Conservation (phyloP, 108 stramenopile species). For the Nannochloropsis granulata region DNA sequence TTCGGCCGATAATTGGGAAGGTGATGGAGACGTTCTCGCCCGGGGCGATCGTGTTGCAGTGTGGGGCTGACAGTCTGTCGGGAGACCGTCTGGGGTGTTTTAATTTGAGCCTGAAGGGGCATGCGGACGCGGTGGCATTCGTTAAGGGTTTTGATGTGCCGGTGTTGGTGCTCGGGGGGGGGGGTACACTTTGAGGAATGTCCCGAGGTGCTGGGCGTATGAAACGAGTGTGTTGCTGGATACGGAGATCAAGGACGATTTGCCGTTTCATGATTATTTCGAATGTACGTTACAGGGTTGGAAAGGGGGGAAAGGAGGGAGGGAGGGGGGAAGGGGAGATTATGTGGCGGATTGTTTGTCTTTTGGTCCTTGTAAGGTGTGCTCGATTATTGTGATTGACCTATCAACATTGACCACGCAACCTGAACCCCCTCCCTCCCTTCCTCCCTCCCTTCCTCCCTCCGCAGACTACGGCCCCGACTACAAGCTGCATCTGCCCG, state of each 20-base stretch:
- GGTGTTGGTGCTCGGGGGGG: conserved; percentile 88
- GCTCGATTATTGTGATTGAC: not conserved
- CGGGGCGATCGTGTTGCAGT: conserved; percentile 91
- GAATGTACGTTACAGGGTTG: conserved; percentile 43
- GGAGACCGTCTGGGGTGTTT: conserved; percentile 96
- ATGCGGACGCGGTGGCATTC: conserved; percentile 40
- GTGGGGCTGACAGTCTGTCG: conserved; percentile 90
- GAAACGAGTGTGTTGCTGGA: conserved; percentile 79
- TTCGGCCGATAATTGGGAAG: conserved; percentile 85
- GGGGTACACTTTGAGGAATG: conserved; percentile 97
- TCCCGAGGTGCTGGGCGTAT: conserved; percentile 96
- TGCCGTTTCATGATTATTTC: conserved; percentile 97
- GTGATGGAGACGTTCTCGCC: conserved; percentile 50
- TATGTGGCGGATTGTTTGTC: not conserved
- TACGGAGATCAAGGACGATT: conserved; percentile 53
- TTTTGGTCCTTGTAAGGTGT: too few relatives aligned
- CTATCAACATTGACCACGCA: not conserved
- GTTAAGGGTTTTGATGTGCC: conserved; percentile 76
- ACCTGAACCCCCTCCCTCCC: not conserved
- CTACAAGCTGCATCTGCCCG: conserved; percentile 84
- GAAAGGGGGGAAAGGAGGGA: not conserved
- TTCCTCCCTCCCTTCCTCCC: not conserved
- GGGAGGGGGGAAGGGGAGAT: not conserved
- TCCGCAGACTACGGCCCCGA: conserved; percentile 82
- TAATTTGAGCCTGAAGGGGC: conserved; percentile 69